Percentiles rank a stretch among this genome's conserved stretches.
phyloP scores from a whole-genome alignment of 768 basidiomycete species.

The Russula sp. region DNA sequence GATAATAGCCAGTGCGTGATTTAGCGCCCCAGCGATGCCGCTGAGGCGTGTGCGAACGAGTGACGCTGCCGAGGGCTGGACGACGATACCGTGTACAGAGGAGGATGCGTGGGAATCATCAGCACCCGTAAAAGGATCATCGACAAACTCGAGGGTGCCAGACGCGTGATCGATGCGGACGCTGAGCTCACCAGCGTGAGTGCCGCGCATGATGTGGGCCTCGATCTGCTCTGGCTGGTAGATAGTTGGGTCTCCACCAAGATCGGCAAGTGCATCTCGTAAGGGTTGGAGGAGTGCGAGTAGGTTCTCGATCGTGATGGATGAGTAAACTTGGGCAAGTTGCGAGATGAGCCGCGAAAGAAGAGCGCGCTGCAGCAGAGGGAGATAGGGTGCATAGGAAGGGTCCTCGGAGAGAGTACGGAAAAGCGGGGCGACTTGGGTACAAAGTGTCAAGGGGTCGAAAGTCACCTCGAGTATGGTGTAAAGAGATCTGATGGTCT shows the following conservation, averaged over 20 bases:
- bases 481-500: conserved; percentile 71
- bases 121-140: conserved; percentile 56
- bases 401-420: conserved; percentile 47
- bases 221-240: conserved; percentile 79
- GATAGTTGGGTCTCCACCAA: conserved; percentile 29
- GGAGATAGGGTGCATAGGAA: conserved; percentile 74
- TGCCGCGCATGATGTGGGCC: conserved; percentile 90
- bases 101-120: conserved; percentile 35
- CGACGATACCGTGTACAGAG: conserved; percentile 34
- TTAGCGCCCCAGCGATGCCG: conserved; percentile 65
- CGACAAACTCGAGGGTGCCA: conserved; percentile 78
- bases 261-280: conserved; percentile 45
- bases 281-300: conserved; percentile 75
- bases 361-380: conserved; percentile 86
- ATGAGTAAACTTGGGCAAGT: conserved; percentile 88
- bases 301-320: conserved; percentile 73
- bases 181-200: conserved; percentile 76
- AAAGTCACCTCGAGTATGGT: conserved; percentile 88
- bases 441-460: conserved; percentile 83
- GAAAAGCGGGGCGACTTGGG: conserved; percentile 73
- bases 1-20: conserved; percentile 59
- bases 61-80: conserved; percentile 69
- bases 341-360: conserved; percentile 87
- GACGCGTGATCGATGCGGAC: conserved; percentile 86
- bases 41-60: conserved; percentile 75